These are phyloP conservation scores for Neurospora tetrasperma DNA, from an alignment of 495 filamentous ascomycete species.

Conservation along the genomic window DNA sequence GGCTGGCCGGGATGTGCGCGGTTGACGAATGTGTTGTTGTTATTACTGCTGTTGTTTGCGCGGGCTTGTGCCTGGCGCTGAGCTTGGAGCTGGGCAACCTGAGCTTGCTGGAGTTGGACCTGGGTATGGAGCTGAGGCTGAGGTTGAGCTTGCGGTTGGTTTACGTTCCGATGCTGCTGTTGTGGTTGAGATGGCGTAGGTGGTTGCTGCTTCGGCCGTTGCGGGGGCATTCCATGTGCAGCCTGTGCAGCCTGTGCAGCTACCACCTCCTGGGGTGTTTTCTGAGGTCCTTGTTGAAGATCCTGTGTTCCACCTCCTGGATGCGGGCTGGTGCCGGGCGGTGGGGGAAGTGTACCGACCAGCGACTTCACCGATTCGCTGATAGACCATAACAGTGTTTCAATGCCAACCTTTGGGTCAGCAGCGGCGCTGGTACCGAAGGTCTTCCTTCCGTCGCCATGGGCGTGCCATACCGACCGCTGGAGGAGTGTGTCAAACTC, in stretches of 20 bases:
- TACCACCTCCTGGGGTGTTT: neutral
- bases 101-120: conserved; percentile 4
- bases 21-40: conserved; percentile 2
- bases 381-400: conserved; percentile 16
- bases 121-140: conserved; percentile 1
- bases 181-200: neutral
- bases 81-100: neutral
- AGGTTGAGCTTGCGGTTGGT: neutral
- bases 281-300: neutral
- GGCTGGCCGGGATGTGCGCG: conserved; percentile 1
- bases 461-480: conserved; percentile 24
- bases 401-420: conserved; percentile 22
- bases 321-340: neutral
- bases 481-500: conserved; percentile 32
- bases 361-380: conserved; percentile 23
- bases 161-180: neutral
- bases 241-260: neutral
- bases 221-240: neutral
- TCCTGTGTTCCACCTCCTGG: neutral
- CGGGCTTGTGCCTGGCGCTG: neutral
- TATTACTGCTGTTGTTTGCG: neutral
- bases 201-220: neutral
- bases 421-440: conserved; percentile 26
- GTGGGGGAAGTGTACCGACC: conserved; percentile 10
- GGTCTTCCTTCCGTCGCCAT: conserved; percentile 22